Evolutionary conservation across 352 stramenopile species (phyloP).

Genomic region (Phytopythium cucurbitacearum): DNA sequence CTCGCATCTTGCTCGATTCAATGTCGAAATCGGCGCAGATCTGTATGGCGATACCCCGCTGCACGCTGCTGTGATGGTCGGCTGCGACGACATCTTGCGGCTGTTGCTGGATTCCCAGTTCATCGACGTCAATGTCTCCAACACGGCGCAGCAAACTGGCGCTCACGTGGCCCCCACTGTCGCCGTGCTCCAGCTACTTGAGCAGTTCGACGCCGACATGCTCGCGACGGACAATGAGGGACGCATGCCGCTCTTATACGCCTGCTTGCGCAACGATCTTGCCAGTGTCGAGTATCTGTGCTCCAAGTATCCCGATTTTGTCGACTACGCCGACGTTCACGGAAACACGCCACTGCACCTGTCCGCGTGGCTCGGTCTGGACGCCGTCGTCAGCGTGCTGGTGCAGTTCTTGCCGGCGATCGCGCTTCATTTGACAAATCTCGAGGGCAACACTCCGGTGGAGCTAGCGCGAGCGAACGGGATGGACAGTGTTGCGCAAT

Average conservation of each 20-base stretch:
- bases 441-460: slow-evolving; percentile 36
- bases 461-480: slow-evolving; percentile 34
- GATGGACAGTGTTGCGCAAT: slow-evolving; percentile 13
- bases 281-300: slow-evolving; percentile 53
- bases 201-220: slow-evolving; percentile 40
- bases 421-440: slow-evolving; percentile 51
- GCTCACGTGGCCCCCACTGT: slow-evolving; percentile 43
- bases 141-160: slow-evolving; percentile 28
- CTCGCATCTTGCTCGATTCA: neutral
- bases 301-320: slow-evolving; percentile 48
- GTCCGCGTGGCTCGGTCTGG: slow-evolving; percentile 36
- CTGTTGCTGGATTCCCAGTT: slow-evolving; percentile 37
- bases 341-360: slow-evolving; percentile 72
- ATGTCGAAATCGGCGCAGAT: slow-evolving; percentile 16
- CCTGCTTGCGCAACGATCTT: slow-evolving; percentile 44
- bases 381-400: slow-evolving; percentile 26
- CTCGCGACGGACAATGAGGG: slow-evolving; percentile 48
- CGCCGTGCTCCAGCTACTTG: slow-evolving; percentile 27
- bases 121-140: slow-evolving; percentile 36
- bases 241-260: slow-evolving; percentile 57
- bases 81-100: slow-evolving; percentile 17
- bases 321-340: slow-evolving; percentile 56
- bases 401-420: slow-evolving; percentile 33
- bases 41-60: slow-evolving; percentile 57
- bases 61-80: slow-evolving; percentile 46